A percentile compares a stretch with the other conserved stretches of the same genome.
phyloP scores from a whole-genome alignment of 2,329 filamentous ascomycete species.

The Colletotrichum theobromicola region DNA sequence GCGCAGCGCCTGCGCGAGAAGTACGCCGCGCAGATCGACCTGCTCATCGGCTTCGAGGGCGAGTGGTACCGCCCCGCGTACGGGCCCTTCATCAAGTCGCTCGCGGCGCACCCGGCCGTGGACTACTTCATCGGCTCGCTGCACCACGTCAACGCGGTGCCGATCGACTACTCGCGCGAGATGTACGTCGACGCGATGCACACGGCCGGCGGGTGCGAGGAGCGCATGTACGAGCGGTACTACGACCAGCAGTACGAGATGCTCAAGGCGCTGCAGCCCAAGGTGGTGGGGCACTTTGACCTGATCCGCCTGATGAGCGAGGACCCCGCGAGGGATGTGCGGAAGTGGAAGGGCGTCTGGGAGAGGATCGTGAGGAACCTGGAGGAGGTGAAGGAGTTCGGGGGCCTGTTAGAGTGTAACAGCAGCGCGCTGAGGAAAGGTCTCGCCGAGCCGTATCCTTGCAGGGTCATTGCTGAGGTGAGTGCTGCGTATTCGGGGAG shows the following conservation, averaged over 20 bases:
- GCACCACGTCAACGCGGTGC: slow-evolving; percentile 85
- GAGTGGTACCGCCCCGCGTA: slow-evolving; percentile 86
- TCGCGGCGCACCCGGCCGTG: slow-evolving; percentile 66
- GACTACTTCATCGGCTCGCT: slow-evolving; percentile 95
- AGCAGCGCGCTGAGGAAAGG: slow-evolving; percentile 88
- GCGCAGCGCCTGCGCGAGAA: slow-evolving; percentile 73
- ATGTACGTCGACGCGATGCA: slow-evolving; percentile 71
- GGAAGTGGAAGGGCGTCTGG: slow-evolving; percentile 71
- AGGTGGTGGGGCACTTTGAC: slow-evolving; percentile 92
- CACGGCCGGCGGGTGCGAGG: slow-evolving; percentile 61
- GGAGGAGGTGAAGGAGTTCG: slow-evolving; percentile 71
- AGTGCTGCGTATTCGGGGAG: slow-evolving; percentile 27
- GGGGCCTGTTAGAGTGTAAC: slow-evolving; percentile 89
- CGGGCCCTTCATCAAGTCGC: slow-evolving; percentile 58
- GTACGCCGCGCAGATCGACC: slow-evolving; percentile 74
- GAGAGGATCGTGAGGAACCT: slow-evolving; percentile 76
- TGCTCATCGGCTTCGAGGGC: slow-evolving; percentile 89
- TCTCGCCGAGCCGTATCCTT: slow-evolving; percentile 88
- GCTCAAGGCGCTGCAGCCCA: slow-evolving; percentile 73
- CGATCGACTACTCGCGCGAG: slow-evolving; percentile 83
- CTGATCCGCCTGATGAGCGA: slow-evolving; percentile 82
- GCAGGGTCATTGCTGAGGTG: slow-evolving; percentile 77
- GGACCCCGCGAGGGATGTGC: slow-evolving; percentile 67
- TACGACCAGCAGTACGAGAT: slow-evolving; percentile 88
- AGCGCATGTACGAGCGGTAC: slow-evolving; percentile 79